A percentile compares a stretch with the other conserved stretches of the same genome.
phyloP scores from a whole-genome alignment of 306 rosid species.

The Lathyrus aphaca region DNA sequence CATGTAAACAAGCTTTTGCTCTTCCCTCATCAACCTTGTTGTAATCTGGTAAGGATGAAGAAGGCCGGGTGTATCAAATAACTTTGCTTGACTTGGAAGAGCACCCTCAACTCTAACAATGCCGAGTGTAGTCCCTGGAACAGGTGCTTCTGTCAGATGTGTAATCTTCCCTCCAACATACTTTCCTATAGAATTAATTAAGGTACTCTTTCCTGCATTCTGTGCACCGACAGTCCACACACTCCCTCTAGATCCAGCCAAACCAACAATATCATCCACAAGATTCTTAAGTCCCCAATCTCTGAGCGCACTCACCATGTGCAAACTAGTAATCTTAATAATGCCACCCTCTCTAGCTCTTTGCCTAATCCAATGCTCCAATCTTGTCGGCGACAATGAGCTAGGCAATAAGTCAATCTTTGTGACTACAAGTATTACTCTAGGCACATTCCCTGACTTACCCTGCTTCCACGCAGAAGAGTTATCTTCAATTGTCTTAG shows the following conservation, averaged over 20 bases:
- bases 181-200: constrained; percentile 77
- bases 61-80: constrained; percentile 96
- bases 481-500: constrained; percentile 73
- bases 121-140: constrained; percentile 93
- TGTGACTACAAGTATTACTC: constrained; percentile 82
- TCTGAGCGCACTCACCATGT: constrained; percentile 78
- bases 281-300: constrained; percentile 91
- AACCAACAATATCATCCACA: constrained; percentile 61
- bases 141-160: constrained; percentile 91
- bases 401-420: constrained; percentile 80
- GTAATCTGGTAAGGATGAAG: constrained; percentile 86
- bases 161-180: constrained; percentile 63
- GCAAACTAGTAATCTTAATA: constrained; percentile 80
- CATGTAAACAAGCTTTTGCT: constrained; percentile 79
- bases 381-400: constrained; percentile 70
- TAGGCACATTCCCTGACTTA: constrained; percentile 82
- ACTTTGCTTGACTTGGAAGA: constrained; percentile 73
- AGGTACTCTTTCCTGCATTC: constrained; percentile 94
- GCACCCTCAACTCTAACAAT: constrained; percentile 93
- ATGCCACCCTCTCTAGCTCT: constrained; percentile 90
- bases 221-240: constrained; percentile 97
- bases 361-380: constrained; percentile 90
- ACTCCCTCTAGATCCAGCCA: constrained; percentile 86
- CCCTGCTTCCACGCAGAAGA: constrained; percentile 78
- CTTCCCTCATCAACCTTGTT: constrained; percentile 82